Evolutionary conservation across 2,329 filamentous ascomycete species (phyloP).

Genomic region (Penicillium sp.): DNA sequence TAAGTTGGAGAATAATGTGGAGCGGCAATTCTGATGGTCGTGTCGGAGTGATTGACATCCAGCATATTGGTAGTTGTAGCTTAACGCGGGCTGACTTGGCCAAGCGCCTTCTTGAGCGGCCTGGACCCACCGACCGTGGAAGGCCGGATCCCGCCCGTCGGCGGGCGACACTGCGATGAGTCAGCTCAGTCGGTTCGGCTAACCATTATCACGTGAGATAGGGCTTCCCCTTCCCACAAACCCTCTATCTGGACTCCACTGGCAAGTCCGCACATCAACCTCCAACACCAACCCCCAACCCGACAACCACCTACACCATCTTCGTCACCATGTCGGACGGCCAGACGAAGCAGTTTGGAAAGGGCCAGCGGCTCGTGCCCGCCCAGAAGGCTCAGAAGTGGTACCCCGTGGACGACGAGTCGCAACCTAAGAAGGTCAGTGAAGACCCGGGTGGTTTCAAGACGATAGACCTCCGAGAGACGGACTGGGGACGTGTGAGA

Average conservation of each 20-base stretch:
- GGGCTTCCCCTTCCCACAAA: constrained; percentile 42
- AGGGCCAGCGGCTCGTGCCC: constrained; percentile 88
- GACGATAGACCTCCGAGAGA: constrained; percentile 9
- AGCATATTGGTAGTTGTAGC: neutral
- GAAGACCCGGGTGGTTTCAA: constrained; percentile 19
- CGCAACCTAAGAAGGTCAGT: constrained; percentile 91
- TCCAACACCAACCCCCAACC: constrained; percentile 39
- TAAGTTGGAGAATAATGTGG: no score
- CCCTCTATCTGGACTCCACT: constrained; percentile 34
- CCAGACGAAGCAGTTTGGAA: constrained; percentile 93
- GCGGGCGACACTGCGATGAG: constrained; percentile 4
- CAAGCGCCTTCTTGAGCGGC: neutral
- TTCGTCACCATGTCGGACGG: constrained; percentile 52
- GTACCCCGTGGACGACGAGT: constrained; percentile 93
- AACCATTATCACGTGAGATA: constrained; percentile 27
- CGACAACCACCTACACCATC: constrained; percentile 38
- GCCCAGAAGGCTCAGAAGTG: constrained; percentile 96
- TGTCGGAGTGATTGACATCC: no score
- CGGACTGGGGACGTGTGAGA: constrained; percentile 22
- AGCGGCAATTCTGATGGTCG: no score
- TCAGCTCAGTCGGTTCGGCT: constrained; percentile 17
- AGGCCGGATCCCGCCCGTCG: neutral
- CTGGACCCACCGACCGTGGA: constrained; percentile 3
- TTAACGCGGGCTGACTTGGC: no score
- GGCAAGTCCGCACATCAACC: constrained; percentile 36